phyloP scores from a whole-genome alignment of 495 filamentous ascomycete genomes.

The Neurospora terricola region DNA sequence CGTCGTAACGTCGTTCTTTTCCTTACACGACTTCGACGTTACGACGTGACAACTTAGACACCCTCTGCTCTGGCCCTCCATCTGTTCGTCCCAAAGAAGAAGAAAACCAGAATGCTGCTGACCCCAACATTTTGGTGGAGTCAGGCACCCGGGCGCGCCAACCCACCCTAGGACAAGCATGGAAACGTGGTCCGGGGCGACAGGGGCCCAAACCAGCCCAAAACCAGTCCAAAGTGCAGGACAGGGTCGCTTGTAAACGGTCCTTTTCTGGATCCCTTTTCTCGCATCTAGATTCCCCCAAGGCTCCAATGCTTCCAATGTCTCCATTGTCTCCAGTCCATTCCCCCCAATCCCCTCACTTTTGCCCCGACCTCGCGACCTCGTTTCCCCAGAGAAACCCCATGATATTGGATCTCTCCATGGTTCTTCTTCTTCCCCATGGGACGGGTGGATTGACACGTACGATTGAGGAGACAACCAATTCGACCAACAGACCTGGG shows the following conservation, averaged over 20 bases:
- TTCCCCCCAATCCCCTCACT: background rate
- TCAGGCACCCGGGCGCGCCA: background rate
- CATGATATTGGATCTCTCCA: background rate
- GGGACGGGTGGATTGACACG: background rate
- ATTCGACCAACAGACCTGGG: background rate
- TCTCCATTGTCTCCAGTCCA: background rate
- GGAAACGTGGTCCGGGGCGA: background rate
- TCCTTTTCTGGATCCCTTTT: background rate
- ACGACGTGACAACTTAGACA: background rate
- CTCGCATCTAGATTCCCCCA: background rate
- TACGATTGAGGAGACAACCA: background rate
- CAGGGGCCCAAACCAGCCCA: background rate
- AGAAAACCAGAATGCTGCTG: background rate
- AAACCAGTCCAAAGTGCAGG: background rate
- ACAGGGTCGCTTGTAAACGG: background rate
- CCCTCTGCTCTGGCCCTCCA: background rate
- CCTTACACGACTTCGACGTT: background rate
- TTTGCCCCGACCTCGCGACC: background rate
- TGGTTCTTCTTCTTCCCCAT: background rate
- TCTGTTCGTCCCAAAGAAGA: background rate
- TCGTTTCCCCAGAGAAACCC: background rate
- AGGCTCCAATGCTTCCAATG: background rate
- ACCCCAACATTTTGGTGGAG: background rate
- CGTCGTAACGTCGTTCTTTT: background rate
- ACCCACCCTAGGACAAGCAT: background rate